A percentile compares a stretch with the other conserved stretches of the same genome.
Conservation (phyloP, 495 filamentous ascomycete genomes). For the Letharia columbiana region DNA sequence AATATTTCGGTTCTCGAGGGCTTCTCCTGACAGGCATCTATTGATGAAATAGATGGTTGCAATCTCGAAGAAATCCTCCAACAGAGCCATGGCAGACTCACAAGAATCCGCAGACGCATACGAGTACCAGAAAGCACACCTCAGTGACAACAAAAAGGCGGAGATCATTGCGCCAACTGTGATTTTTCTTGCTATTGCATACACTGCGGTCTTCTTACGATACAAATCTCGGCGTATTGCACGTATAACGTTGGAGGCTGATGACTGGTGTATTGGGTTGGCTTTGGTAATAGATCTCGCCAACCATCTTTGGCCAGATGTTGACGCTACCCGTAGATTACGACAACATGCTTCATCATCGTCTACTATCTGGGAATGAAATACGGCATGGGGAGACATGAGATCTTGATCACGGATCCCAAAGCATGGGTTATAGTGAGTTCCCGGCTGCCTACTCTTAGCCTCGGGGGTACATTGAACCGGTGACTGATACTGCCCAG, state of each 20-base stretch:
- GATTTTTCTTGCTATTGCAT: neutral
- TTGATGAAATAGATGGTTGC: neutral
- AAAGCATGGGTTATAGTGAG: conserved; percentile 2
- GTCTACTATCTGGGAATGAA: neutral
- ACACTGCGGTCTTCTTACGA: neutral
- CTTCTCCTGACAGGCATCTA: neutral
- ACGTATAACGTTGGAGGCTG: neutral
- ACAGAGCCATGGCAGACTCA: neutral
- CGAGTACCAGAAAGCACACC: neutral
- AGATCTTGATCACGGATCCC: neutral
- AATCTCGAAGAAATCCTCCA: neutral
- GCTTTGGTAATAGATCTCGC: neutral
- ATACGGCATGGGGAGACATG: conserved; percentile 4
- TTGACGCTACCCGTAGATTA: neutral
- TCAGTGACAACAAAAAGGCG: neutral
- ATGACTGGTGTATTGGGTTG: conserved; percentile 1
- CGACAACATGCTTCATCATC: neutral
- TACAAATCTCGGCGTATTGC: conserved; percentile 3
- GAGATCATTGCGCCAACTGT: conserved; percentile 1
- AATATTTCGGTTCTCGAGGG: neutral
- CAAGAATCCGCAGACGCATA: neutral
- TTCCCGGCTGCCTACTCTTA: neutral
- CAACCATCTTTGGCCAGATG: neutral
- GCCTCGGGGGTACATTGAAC: neutral
- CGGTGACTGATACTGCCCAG: neutral